Base-by-base conservation (phyloP, 2,329 filamentous ascomycete species). In the Beauveria varroae region DNA sequence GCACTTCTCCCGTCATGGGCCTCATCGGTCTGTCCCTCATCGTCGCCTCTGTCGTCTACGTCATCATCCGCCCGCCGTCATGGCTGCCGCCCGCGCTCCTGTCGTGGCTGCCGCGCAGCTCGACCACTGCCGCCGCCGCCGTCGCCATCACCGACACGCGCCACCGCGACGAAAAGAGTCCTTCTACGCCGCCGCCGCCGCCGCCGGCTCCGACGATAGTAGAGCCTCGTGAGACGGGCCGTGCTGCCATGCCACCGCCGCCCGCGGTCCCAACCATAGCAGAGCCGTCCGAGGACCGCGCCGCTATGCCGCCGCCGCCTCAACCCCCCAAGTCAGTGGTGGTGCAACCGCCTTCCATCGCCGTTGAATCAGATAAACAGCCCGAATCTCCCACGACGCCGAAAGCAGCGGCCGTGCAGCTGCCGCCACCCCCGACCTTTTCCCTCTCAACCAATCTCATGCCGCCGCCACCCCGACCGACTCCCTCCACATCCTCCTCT, bases 11-110 rank as follows among this genome's bases (percentile, higher is more conserved):
- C 26, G 47, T 51, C 58, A 86, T 86, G 83, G 81, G 76, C 64
- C 71, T 85, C 67, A 67, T 87, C 64, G 85, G 83, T 65, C 72
- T 87, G 64, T 85, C 85, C n/a, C 75, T 88, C 64, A 76, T 88
- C 67, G 71, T 88, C 65, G 85, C 81, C 49, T 85, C 85, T 0
- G 73, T 87, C 60, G 78, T 86, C 51, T 82, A 81, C 67, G 72
- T 87, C 64, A 74, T 81, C 67, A 76, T 86, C 63, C 78, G 79
- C 46, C 80, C 80, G 61, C 81, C 79, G 55, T 73, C 77, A 51
- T 79, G 82, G 73, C 71, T 84, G 59, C 65, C 69, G 37, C 57
- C 49, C 20, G 34, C 43, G 30, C 63, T 67, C 40, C 69, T 60
- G 22, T n/a, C 41, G 5, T 60, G 50, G 50, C 58, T 60, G 14